Evolutionary conservation across 202 grass and related monocot genomes (phyloP).

Genomic region (Schoenoplectus tabernaemontani): DNA sequence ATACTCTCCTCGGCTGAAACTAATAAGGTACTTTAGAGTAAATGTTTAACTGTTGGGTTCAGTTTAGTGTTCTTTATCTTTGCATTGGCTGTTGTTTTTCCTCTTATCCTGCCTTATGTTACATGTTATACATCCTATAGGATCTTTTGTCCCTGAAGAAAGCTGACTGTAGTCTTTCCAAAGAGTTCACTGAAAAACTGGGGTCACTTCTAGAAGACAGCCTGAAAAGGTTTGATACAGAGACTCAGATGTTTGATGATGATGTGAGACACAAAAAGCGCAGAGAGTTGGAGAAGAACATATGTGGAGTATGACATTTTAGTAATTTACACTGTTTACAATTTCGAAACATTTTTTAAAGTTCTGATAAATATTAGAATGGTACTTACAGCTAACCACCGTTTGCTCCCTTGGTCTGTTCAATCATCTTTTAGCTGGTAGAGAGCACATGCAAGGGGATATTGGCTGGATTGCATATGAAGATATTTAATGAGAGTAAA

Average conservation of each 20-base stretch:
- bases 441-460: conserved; percentile 7
- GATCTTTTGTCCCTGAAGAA: conserved; percentile 16
- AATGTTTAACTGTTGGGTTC: background rate
- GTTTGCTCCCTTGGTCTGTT: background rate
- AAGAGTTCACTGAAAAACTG: conserved; percentile 16
- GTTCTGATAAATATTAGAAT: background rate
- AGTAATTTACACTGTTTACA: conserved; percentile 9
- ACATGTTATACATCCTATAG: background rate
- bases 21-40: background rate
- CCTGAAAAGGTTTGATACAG: conserved; percentile 21
- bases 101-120: background rate
- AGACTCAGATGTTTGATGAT: conserved; percentile 16
- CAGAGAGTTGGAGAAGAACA: conserved; percentile 15
- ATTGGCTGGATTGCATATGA: conserved; percentile 1
- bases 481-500: conserved; percentile 4
- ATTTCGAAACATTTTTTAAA: background rate
- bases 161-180: background rate
- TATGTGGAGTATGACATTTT: conserved; percentile 7
- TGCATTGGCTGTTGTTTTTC: background rate
- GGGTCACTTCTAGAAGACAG: conserved; percentile 8
- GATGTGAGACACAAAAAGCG: conserved; percentile 12
- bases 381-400: background rate
- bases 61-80: background rate
- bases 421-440: conserved; percentile 3
- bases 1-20: background rate